phyloP scores from a whole-genome alignment of 2,329 filamentous ascomycete species.

The Lecanicillium sp. region DNA sequence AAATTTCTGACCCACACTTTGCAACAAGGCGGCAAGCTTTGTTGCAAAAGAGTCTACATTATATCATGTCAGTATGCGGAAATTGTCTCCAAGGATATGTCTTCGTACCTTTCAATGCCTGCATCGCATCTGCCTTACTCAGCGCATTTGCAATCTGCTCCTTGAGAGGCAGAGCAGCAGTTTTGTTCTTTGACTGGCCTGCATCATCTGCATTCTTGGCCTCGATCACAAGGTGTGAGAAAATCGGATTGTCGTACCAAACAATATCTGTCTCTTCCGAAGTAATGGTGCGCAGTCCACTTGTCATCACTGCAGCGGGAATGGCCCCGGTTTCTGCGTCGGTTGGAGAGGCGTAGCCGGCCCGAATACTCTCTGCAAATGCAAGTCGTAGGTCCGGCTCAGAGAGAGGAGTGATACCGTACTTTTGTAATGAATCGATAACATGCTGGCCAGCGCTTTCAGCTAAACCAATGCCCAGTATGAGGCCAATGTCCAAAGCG shows the following conservation, averaged over 20 bases:
- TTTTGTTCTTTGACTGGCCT: not conserved
- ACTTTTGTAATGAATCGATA: conserved; percentile 3
- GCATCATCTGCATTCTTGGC: not conserved
- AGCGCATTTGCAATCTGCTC: not conserved
- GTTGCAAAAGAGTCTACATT: too few relatives aligned
- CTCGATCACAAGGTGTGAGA: not conserved
- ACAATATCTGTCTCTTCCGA: not conserved
- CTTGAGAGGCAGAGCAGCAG: not conserved
- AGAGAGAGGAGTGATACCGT: conserved; percentile 11
- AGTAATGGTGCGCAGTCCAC: not conserved
- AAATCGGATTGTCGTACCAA: not conserved
- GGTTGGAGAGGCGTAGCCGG: not conserved
- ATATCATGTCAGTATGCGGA: too few relatives aligned
- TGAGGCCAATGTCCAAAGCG: conserved; percentile 26
- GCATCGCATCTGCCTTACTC: not conserved
- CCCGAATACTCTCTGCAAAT: conserved; percentile 14
- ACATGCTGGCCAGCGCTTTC: too few relatives aligned
- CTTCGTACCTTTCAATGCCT: conserved; percentile 1
- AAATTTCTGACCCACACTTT: too few relatives aligned
- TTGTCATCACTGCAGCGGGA: not conserved
- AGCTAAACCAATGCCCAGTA: conserved; percentile 33
- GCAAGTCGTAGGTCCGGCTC: conserved; percentile 25
- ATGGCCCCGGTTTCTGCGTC: too few relatives aligned
- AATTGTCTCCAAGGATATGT: too few relatives aligned
- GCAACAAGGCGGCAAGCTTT: too few relatives aligned